Conservation (phyloP, 805 yeast genomes). For the Yarrowia sp. region DNA sequence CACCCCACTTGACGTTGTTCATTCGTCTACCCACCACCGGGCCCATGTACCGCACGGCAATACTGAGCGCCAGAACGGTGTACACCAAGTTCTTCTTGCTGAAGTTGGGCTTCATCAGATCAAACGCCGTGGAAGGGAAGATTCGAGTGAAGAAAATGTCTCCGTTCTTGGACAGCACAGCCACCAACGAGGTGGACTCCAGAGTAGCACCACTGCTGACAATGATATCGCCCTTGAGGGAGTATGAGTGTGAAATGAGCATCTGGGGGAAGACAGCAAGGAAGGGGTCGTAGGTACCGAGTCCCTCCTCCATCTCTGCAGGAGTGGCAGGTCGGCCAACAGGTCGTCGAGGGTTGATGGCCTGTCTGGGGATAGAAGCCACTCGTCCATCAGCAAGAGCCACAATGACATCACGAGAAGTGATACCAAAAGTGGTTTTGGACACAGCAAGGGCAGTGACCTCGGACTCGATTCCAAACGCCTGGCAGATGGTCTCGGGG, state of each 20-base stretch:
- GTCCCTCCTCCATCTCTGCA: slow-evolving; percentile 58
- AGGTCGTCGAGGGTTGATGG: slow-evolving; percentile 69
- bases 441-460: slow-evolving; percentile 55
- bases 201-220: slow-evolving; percentile 61
- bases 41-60: slow-evolving; percentile 28
- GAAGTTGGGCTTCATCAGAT: slow-evolving; percentile 64
- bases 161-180: slow-evolving; percentile 50
- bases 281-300: slow-evolving; percentile 66
- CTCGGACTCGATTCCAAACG: slow-evolving; percentile 61
- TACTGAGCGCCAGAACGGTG: slow-evolving; percentile 53
- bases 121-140: slow-evolving; percentile 82
- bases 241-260: slow-evolving; percentile 53
- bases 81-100: slow-evolving; percentile 60
- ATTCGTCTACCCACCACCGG: slow-evolving; percentile 30
- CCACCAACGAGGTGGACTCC: slow-evolving; percentile 72
- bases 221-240: slow-evolving; percentile 42
- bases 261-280: slow-evolving; percentile 50
- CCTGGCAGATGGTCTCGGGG: slow-evolving; percentile 53
- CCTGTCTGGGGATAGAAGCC: slow-evolving; percentile 63
- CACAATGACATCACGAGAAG: slow-evolving; percentile 62
- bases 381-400: slow-evolving; percentile 62
- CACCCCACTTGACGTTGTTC: slow-evolving; percentile 29
- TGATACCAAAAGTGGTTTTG: slow-evolving; percentile 61
- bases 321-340: slow-evolving; percentile 51
- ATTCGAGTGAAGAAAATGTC: slow-evolving; percentile 76